Evolutionary conservation across 768 basidiomycete genomes (phyloP), one percentile per base, ranked within the genome.

Genomic region (Leccinum longicurvipes): DNA sequence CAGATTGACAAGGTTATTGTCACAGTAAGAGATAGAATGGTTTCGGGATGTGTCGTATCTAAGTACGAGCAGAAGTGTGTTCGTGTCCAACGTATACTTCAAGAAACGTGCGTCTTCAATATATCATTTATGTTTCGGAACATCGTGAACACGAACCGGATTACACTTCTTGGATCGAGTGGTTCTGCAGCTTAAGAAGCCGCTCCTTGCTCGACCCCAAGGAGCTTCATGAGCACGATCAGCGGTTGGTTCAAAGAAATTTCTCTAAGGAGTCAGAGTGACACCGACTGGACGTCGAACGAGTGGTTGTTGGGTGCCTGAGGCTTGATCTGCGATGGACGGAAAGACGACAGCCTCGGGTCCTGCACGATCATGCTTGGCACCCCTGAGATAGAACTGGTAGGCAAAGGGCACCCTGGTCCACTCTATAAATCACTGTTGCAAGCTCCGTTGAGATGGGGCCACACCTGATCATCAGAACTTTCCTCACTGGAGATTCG

Each of bases 391-490:
- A 28, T 77, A 75, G 53, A 78, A 72, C 57, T 81, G 76, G 57
- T 64, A 70, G 45, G 77, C 76, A 0, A 76, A 78, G 0, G 79
- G 78, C 4, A 61, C 47, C 15, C 49, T 72, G 68, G 31, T 81
- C 63, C 6, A 59, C 65, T 21, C 56, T 63, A 70, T 75, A 74
- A 39, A 79, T 74, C 0, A 46, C 65, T 1, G 64, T 59, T 11
- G 67, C 66, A n/a, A 82, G 71, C 23, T 62, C 65, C 2, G 57
- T 55, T 9, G 78, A 80, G 36, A 80, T 76, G 14, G 75, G 67
- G 1, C 79, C 80, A 52, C 77, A 76, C 19, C 82, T 82, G 52
- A 83, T 82, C 6, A 80, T 81, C 68, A 81, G 81, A 44, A 72
- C 57, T 23, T 66, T 70, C 5, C 57, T 60, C 25, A 17, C 45